phyloP scores from a whole-genome alignment of 2,329 filamentous ascomycete genomes.

The Fusarium domesticum region DNA sequence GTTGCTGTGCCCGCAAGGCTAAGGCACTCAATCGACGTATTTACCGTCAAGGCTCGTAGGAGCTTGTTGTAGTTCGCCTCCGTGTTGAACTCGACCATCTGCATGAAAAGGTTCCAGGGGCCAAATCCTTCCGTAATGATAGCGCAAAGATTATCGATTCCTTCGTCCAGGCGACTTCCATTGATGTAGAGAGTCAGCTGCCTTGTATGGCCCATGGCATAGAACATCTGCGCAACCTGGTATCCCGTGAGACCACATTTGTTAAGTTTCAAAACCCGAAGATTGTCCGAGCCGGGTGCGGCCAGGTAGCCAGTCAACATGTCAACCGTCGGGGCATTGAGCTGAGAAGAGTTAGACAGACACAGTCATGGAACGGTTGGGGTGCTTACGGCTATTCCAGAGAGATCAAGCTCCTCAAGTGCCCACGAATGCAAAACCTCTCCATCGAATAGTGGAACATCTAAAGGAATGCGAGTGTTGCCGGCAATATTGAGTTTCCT shows the following conservation, averaged over 20 bases:
- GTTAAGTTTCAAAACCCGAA: conserved; percentile 48
- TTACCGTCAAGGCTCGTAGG: conserved; percentile 48
- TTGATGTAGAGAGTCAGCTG: conserved; percentile 49
- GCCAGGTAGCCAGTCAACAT: conserved; percentile 47
- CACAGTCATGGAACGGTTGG: neutral
- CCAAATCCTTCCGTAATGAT: conserved; percentile 47
- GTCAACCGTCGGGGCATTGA: conserved; percentile 49
- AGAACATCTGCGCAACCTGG: conserved; percentile 50
- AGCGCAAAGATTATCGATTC: conserved; percentile 48
- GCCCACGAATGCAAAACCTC: conserved; percentile 42
- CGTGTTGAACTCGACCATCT: conserved; percentile 56
- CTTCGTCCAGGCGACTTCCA: conserved; percentile 52
- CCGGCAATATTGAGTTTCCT: conserved; percentile 50
- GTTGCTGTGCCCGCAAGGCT: conserved; percentile 54
- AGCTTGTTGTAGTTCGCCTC: conserved; percentile 52
- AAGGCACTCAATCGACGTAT: conserved; percentile 49
- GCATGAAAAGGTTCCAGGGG: conserved; percentile 49
- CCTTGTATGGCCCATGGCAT: conserved; percentile 47
- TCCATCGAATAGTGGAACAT: conserved; percentile 46
- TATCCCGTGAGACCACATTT: conserved; percentile 51
- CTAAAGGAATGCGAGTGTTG: conserved; percentile 46
- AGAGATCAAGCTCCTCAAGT: conserved; percentile 54
- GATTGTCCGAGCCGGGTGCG: conserved; percentile 37
- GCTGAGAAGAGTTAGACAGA: conserved; percentile 24
- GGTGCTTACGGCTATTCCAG: conserved; percentile 48